Evolutionary conservation across 139 green algal species (phyloP).

Genomic region (Microglena sp.): DNA sequence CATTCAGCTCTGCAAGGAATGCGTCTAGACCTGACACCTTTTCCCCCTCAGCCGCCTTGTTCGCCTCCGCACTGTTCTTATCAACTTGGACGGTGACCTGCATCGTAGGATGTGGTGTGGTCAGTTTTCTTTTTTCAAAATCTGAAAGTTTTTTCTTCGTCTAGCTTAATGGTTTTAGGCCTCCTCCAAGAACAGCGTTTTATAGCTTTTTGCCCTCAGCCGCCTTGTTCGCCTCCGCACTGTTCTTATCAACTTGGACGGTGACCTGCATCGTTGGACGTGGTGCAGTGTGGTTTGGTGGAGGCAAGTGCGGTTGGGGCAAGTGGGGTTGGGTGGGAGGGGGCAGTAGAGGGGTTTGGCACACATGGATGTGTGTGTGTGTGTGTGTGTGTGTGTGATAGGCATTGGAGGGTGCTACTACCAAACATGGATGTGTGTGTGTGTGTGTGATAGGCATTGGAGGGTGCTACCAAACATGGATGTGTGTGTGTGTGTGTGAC

Average conservation of each 20-base stretch:
- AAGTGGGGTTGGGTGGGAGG: not conserved
- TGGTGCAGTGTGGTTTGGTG: not conserved
- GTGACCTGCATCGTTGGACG: conserved; percentile 19
- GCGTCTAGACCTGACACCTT: conserved; percentile 45
- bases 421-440: too few relatives aligned
- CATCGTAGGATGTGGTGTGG: too few relatives aligned
- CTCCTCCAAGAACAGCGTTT: not conserved
- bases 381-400: too few relatives aligned
- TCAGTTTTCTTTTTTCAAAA: too few relatives aligned
- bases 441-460: too few relatives aligned
- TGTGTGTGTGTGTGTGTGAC: too few relatives aligned
- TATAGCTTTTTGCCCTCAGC: not conserved
- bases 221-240: conserved; percentile 45
- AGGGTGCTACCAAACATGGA: too few relatives aligned
- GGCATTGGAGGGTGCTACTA: too few relatives aligned
- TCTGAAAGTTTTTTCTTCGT: too few relatives aligned
- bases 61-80: conserved; percentile 46
- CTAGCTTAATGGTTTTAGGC: too few relatives aligned
- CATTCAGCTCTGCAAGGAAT: conserved; percentile 43
- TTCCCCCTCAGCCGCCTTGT: conserved; percentile 30
- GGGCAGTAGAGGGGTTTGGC: not conserved
- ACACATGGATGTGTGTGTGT: too few relatives aligned
- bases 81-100: conserved; percentile 43
- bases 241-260: conserved; percentile 41
- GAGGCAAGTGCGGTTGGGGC: not conserved